Percentiles rank a stretch among this genome's conserved stretches.
phyloP scores from a whole-genome alignment of 192 early-diverging fungal species.

The Podila epigama region DNA sequence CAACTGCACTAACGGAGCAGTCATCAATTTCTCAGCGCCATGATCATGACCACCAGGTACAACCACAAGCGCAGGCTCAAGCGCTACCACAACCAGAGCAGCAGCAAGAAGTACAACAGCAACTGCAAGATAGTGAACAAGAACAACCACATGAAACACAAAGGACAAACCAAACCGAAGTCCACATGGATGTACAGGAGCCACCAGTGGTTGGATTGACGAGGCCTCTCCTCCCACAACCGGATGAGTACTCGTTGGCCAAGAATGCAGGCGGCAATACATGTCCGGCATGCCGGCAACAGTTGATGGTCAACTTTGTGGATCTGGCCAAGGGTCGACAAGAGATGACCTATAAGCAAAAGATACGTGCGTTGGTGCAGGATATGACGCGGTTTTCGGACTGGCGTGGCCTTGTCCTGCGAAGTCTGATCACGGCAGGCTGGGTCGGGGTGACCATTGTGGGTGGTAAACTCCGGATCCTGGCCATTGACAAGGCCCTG shows the following conservation, averaged over 20 bases:
- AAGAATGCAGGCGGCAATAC: slow-evolving; percentile 37
- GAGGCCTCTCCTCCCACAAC: slow-evolving; percentile 39
- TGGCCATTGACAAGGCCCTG: slow-evolving; percentile 42
- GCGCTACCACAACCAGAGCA: background rate
- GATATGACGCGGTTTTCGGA: slow-evolving; percentile 49
- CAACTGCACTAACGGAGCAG: background rate
- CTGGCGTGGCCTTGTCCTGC: slow-evolving; percentile 30
- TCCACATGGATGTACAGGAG: slow-evolving; percentile 15
- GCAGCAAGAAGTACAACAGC: slow-evolving; percentile 7
- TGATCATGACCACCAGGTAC: too few relatives aligned
- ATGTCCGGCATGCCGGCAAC: slow-evolving; percentile 42
- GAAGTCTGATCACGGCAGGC: slow-evolving; percentile 38
- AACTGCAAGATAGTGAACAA: too few relatives aligned
- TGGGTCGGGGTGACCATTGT: slow-evolving; percentile 48
- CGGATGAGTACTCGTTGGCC: slow-evolving; percentile 8
- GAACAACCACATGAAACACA: too few relatives aligned
- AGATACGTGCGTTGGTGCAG: slow-evolving; percentile 14
- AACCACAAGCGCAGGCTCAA: background rate
- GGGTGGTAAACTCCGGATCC: slow-evolving; percentile 36
- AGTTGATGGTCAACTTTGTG: slow-evolving; percentile 39
- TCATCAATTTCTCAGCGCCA: too few relatives aligned
- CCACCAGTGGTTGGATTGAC: slow-evolving; percentile 24
- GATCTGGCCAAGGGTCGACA: slow-evolving; percentile 33
- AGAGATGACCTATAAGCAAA: slow-evolving; percentile 35
- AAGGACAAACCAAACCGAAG: too few relatives aligned